These are phyloP conservation scores for Verbascum thapsus DNA, from an alignment of 257 asterid species.

Conservation along the genomic window DNA sequence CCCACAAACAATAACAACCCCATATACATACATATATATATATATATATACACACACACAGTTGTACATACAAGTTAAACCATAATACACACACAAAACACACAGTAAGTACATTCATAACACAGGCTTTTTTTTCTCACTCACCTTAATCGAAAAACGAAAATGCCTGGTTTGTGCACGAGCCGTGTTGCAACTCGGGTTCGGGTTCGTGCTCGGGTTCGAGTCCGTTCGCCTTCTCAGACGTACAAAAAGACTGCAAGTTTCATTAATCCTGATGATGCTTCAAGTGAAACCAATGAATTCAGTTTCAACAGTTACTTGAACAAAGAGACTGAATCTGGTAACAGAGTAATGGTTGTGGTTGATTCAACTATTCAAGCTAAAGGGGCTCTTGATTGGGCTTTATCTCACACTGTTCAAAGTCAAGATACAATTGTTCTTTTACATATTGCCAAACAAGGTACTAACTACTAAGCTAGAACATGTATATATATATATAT, in stretches of 20 bases:
- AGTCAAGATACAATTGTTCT: conserved; percentile 68
- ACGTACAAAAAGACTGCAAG: conserved; percentile 38
- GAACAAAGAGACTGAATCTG: conserved; percentile 43
- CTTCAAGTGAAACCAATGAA: conserved; percentile 43
- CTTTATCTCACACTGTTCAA: conserved; percentile 81
- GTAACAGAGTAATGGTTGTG: conserved; percentile 89
- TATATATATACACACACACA: conserved; percentile 3
- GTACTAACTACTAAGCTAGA: conserved; percentile 39
- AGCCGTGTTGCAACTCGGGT: conserved; percentile 47
- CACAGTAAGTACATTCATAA: neutral
- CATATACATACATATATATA: neutral
- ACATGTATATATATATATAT: neutral
- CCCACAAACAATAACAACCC: neutral
- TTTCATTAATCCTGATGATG: conserved; percentile 36
- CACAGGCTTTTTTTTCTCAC: neutral
- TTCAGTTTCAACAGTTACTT: conserved; percentile 39
- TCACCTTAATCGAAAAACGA: conserved; percentile 22
- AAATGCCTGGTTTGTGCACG: conserved; percentile 55
- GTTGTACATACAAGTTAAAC: neutral
- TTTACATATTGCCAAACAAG: conserved; percentile 60
- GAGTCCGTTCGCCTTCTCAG: conserved; percentile 59
- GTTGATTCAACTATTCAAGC: conserved; percentile 66
- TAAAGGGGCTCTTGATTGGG: conserved; percentile 81
- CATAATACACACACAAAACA: conserved; percentile 24
- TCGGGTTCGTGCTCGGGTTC: conserved; percentile 41